These are phyloP conservation scores for Suillus ampliporus DNA, from an alignment of 768 basidiomycete species.

Conservation along the genomic window DNA sequence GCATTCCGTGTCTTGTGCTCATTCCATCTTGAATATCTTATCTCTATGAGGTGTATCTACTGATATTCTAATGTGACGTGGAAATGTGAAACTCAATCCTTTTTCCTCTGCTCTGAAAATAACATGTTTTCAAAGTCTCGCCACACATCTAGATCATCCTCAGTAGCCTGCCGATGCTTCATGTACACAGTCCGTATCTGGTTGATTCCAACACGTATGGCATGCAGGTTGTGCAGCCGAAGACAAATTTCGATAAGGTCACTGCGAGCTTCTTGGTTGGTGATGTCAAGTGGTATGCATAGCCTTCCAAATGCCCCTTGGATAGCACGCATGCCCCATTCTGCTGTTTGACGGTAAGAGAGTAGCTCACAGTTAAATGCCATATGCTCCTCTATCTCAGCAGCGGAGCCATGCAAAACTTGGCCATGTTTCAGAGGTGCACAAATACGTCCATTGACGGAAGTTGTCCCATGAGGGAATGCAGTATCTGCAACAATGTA, in stretches of 20 bases:
- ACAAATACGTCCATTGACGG: conserved; percentile 40
- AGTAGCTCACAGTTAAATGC: conserved; percentile 46
- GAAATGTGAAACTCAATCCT: conserved; percentile 20
- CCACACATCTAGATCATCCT: conserved; percentile 43
- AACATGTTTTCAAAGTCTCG: conserved; percentile 42
- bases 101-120: conserved; percentile 40
- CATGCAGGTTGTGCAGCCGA: conserved; percentile 41
- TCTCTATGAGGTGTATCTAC: conserved; percentile 5
- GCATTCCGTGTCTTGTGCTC: no score
- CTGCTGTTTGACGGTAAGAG: conserved; percentile 52
- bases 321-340: conserved; percentile 54
- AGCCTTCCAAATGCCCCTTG: conserved; percentile 55
- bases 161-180: no score
- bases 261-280: conserved; percentile 25
- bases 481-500: conserved; percentile 52
- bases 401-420: conserved; percentile 14
- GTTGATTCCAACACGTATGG: conserved; percentile 38
- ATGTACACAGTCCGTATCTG: no score
- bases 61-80: conserved; percentile 32
- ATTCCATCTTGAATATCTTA: no score
- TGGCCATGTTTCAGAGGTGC: conserved; percentile 45
- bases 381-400: conserved; percentile 27
- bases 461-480: conserved; percentile 44
- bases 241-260: conserved; percentile 44
- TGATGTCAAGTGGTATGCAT: conserved; percentile 45